Evolutionary conservation across 768 basidiomycete species (phyloP), one percentile per base, ranked within the genome.

Genomic region (Russula vinacea): DNA sequence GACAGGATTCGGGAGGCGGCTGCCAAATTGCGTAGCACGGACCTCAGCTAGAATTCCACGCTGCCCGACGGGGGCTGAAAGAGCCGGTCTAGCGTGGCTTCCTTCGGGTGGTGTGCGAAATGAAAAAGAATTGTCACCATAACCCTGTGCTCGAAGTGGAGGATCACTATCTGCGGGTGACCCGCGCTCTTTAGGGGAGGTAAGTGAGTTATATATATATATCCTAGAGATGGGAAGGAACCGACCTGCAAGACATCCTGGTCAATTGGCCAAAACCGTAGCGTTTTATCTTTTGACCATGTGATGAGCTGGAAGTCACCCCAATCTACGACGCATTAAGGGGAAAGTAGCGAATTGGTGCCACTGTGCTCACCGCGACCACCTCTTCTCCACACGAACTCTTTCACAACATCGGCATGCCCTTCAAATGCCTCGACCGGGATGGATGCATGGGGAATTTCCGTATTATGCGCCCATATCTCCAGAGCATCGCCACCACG

Each of bases 321-420:
- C 44, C 72, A 73, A 37, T 77, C 77, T 78, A 61, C 22, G 33
- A 24, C 58, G 19, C 16, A 32, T 32, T 40, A 22, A 40, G 66
- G 52, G 19, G 45, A 24, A 19, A 42, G 53, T 50, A 7, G 11
- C 17, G 11, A 37, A 35, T 19, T 26, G 50, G 29, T 1, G 47
- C 22, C 19, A 29, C 16, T 11, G 37, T 60, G 72, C 75, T 24
- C 22, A 85, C 88, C 85, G 66, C 76, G 69, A 6, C 80, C 81
- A 2, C 87, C 83, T 70, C 81, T 84, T 64, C 97, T 79, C 97
- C 97, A 99, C 1, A 99, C 94, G 73, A 96, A 99, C 76, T 99
- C 96, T 71, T 96, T 97, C 22, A 98, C 96, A 2, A 94, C 92
- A 67, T 96, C 94, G 0, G 85, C 83, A 74, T 96, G 94, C 0